These are phyloP conservation scores for Quercus engelmannii DNA, from an alignment of 306 rosid species.

Conservation along the genomic window DNA sequence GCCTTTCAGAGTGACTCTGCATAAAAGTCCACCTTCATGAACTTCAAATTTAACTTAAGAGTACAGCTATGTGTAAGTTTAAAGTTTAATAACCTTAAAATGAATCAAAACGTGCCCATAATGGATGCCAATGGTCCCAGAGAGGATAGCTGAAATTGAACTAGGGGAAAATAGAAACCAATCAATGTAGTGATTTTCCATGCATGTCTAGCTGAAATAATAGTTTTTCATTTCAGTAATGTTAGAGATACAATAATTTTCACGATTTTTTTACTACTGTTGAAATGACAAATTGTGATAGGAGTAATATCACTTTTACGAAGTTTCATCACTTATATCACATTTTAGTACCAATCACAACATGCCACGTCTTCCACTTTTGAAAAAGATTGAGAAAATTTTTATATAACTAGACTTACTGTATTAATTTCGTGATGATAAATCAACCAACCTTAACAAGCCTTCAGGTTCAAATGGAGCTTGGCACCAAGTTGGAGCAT, in stretches of 20 bases:
- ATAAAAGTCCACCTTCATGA: constrained; percentile 5
- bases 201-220: not conserved
- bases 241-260: too few species aligned
- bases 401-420: too few species aligned
- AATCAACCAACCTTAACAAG: constrained; percentile 50
- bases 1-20: constrained; percentile 74
- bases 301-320: too few species aligned
- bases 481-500: constrained; percentile 75
- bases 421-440: not conserved
- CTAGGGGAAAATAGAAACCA: constrained; percentile 28
- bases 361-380: too few species aligned
- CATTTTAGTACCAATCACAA: too few species aligned
- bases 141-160: constrained; percentile 71
- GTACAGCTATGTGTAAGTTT: not conserved
- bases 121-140: constrained; percentile 80
- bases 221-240: not conserved
- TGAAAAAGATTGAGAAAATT: too few species aligned
- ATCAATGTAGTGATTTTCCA: not conserved
- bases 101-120: constrained; percentile 85
- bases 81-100: constrained; percentile 59
- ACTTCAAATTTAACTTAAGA: not conserved
- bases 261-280: too few species aligned
- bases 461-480: constrained; percentile 94
- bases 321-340: too few species aligned
- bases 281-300: too few species aligned